Percentiles rank a stretch among this genome's conserved stretches.
These are phyloP conservation scores for Trypanosoma cruzi DNA, from an alignment of 208 protist genomes.

Conservation along the genomic window DNA sequence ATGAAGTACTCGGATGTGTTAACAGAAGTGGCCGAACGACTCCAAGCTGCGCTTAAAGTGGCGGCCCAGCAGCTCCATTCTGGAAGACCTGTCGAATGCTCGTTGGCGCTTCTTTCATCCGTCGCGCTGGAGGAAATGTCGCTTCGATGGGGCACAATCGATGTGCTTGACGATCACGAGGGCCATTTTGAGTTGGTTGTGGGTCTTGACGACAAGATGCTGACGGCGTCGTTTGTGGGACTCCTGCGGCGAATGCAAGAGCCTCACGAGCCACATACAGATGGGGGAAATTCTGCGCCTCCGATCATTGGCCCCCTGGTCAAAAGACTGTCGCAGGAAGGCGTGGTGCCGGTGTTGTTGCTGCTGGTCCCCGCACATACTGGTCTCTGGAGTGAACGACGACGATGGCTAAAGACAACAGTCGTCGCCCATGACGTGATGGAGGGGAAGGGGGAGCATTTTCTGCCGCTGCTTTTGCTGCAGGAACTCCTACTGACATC, in stretches of 20 bases:
- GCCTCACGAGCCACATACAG: neutral
- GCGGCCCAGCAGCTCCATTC: slow-evolving; percentile 6
- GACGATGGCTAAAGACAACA: slow-evolving; percentile 6
- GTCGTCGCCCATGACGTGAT: neutral
- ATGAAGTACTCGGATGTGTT: slow-evolving; percentile 5
- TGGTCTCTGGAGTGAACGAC: slow-evolving; percentile 34
- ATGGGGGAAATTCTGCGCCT: neutral
- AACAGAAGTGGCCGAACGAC: slow-evolving; percentile 8
- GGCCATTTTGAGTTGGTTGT: slow-evolving; percentile 18
- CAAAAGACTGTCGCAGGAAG: neutral
- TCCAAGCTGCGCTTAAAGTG: slow-evolving; percentile 13
- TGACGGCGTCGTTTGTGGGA: slow-evolving; percentile 2
- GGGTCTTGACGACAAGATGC: slow-evolving; percentile 6
- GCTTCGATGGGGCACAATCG: slow-evolving; percentile 14
- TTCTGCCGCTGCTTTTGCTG: slow-evolving; percentile 19
- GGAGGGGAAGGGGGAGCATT: neutral
- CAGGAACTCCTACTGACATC: slow-evolving; percentile 47
- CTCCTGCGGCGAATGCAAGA: slow-evolving; percentile 2
- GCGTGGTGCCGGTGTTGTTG: slow-evolving; percentile 19
- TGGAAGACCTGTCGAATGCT: slow-evolving; percentile 13
- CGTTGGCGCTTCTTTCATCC: slow-evolving; percentile 19
- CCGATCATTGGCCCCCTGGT: slow-evolving; percentile 9
- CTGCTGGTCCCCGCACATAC: slow-evolving; percentile 34
- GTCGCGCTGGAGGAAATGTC: slow-evolving; percentile 7
- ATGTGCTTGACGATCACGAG: slow-evolving; percentile 4